These are phyloP conservation scores for Eucommia ulmoides DNA, from an alignment of 257 asterid species.

Conservation along the genomic window DNA sequence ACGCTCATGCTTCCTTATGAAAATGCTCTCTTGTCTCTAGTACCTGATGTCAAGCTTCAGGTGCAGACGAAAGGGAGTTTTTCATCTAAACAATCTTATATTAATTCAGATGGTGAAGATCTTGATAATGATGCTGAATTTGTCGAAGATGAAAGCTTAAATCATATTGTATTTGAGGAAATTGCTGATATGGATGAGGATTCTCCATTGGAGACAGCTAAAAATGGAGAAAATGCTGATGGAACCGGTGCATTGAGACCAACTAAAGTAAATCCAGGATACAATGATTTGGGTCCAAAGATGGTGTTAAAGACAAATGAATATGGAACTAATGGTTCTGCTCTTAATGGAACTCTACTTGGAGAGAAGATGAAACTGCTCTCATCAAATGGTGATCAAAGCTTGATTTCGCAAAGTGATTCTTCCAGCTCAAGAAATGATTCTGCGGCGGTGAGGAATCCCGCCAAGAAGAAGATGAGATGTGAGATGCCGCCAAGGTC, in stretches of 20 bases:
- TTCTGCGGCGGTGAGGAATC: constrained; percentile 16
- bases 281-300: constrained; percentile 5
- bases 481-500: constrained; percentile 81
- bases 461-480: constrained; percentile 58
- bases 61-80: constrained; percentile 8
- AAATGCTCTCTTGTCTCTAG: constrained; percentile 40
- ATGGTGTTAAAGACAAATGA: constrained; percentile 11
- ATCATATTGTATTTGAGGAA: constrained; percentile 24
- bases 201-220: constrained; percentile 10
- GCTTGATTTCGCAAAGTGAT: constrained; percentile 7
- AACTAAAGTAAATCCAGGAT: constrained; percentile 12
- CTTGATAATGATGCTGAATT: constrained; percentile 43
- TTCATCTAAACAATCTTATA: constrained; percentile 11
- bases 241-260: constrained; percentile 14
- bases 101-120: constrained; percentile 17
- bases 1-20: constrained; percentile 76
- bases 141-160: constrained; percentile 53
- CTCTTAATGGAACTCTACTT: constrained; percentile 2
- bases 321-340: constrained; percentile 5
- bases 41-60: constrained; percentile 22
- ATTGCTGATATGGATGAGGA: constrained; percentile 24
- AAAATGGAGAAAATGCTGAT: constrained; percentile 4
- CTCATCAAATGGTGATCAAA: constrained; percentile 7
- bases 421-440: constrained; percentile 9
- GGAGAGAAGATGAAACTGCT: constrained; percentile 3